Percentiles rank a stretch among this genome's conserved stretches.
phyloP scores from a whole-genome alignment of 257 asterid genomes.

The Coffea eugenioides region DNA sequence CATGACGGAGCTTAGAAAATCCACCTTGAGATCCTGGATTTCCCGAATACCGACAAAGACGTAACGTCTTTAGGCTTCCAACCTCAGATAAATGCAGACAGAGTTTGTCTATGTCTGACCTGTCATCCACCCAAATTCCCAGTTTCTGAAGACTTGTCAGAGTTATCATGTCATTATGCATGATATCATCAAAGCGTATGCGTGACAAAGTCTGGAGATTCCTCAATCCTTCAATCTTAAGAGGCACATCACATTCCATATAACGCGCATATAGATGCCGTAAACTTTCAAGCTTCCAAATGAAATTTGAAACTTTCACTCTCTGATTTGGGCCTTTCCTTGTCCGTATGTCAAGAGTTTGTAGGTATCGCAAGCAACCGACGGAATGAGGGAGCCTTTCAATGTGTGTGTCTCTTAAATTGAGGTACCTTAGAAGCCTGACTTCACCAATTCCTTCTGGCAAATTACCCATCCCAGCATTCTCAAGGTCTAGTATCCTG shows the following conservation, averaged over 20 bases:
- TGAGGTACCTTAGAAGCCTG: conserved; percentile 17
- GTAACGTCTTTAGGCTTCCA: not conserved
- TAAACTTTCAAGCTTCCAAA: too few species aligned
- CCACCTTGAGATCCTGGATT: too few species aligned
- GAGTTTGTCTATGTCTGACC: not conserved
- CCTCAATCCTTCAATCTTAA: too few species aligned
- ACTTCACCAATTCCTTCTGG: not conserved
- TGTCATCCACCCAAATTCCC: not conserved
- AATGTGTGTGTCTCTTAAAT: not conserved
- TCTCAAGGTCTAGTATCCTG: too few species aligned
- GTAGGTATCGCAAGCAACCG: not conserved
- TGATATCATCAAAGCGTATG: not conserved
- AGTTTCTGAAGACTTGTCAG: conserved; percentile 1
- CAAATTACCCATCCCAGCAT: too few species aligned
- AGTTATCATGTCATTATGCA: not conserved
- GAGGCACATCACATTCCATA: too few species aligned
- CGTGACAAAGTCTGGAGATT: not conserved
- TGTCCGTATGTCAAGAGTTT: not conserved
- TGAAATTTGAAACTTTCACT: not conserved
- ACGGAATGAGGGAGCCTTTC: not conserved
- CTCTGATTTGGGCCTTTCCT: too few species aligned
- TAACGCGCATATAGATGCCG: too few species aligned
- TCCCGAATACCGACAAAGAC: too few species aligned
- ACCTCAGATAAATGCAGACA: not conserved
- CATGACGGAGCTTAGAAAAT: too few species aligned